Base-by-base conservation (phyloP, 768 basidiomycete species). In the Pleurotus salmoneostramineus region DNA sequence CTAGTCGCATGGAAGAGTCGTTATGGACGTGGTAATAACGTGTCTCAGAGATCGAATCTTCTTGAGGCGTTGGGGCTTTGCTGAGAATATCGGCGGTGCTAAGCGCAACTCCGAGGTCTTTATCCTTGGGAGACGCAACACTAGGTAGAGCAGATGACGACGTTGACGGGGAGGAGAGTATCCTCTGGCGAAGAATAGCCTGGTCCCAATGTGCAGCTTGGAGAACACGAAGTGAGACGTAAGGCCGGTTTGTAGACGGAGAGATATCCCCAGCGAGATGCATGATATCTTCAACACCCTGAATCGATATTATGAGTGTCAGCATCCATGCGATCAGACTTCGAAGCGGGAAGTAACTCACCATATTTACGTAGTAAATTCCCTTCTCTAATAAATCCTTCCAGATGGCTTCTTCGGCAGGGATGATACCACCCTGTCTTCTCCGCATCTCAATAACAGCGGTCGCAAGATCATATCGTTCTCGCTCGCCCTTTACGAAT, bases 291-390 rank as follows among this genome's bases (percentile, higher is more conserved):
- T 95, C 93, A 66, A 90, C 83, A 10, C 81, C 73, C 93, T 95
- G 65, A n/a, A 48, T 60, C 37, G 43, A 43, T 27, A n/a, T 5
- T 31, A 27, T 27, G 21, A 27, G 21, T 27, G 21, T 27, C 21
- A 27, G 21, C 21, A 27, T 27, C 21, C 21, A 27, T 27, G 21
- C 21, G 21, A 27, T 1, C 21, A 27, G 21, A 27, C 21, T 27
- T 27, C 21, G 21, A 27, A 27, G 21, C 21, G 21, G 21, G 21
- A 27, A 27, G 21, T 27, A 32, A 70, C 78, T 49, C 60, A 92
- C 93, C 89, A 96, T 90, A 66, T 95, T 92, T 4, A 81, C 74
- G 68, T 95, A 96, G 69, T 93, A 88, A 5, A 96, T 91, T 7
- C 89, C 89, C 27, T 82, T 72, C 43, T 78, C 71, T 66, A 98